These are phyloP conservation scores for Pseudogymnoascus sp. DNA, from an alignment of 2,329 filamentous ascomycete species.

Conservation along the genomic window DNA sequence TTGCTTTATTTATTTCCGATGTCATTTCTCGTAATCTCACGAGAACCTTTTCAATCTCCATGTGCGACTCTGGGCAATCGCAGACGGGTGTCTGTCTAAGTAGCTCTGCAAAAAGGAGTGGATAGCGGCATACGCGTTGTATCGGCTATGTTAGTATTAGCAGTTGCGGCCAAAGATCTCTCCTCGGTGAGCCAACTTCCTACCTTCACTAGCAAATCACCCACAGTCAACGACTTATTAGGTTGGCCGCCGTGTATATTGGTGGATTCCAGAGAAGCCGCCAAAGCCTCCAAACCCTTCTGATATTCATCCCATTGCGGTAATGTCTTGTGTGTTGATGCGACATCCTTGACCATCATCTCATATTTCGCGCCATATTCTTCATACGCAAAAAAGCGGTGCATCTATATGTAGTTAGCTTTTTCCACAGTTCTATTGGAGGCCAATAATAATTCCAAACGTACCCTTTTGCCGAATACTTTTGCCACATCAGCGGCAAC, in stretches of 20 bases:
- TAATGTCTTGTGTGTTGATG: constrained; percentile 58
- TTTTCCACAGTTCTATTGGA: neutral
- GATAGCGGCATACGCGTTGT: constrained; percentile 86
- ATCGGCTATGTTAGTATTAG: constrained; percentile 57
- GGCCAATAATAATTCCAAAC: constrained; percentile 10
- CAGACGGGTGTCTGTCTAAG: constrained; percentile 73
- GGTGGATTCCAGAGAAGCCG: constrained; percentile 64
- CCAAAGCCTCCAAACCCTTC: constrained; percentile 75
- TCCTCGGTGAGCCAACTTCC: constrained; percentile 14
- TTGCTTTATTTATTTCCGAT: constrained; percentile 75
- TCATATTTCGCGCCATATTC: constrained; percentile 89
- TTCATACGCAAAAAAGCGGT: constrained; percentile 78
- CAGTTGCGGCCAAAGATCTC: neutral
- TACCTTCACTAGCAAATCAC: constrained; percentile 86
- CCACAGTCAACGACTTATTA: constrained; percentile 72
- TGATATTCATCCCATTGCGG: constrained; percentile 74
- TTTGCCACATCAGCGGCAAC: constrained; percentile 54
- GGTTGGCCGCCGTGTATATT: constrained; percentile 54
- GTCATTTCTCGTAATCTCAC: constrained; percentile 67
- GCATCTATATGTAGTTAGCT: constrained; percentile 48
- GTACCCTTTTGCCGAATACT: constrained; percentile 52
- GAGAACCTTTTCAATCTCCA: constrained; percentile 68
- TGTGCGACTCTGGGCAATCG: constrained; percentile 77
- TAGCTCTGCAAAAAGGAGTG: constrained; percentile 76
- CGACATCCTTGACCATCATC: constrained; percentile 70